phyloP scores from a whole-genome alignment of 805 yeast species.

The Cyberlindnera amylophila region DNA sequence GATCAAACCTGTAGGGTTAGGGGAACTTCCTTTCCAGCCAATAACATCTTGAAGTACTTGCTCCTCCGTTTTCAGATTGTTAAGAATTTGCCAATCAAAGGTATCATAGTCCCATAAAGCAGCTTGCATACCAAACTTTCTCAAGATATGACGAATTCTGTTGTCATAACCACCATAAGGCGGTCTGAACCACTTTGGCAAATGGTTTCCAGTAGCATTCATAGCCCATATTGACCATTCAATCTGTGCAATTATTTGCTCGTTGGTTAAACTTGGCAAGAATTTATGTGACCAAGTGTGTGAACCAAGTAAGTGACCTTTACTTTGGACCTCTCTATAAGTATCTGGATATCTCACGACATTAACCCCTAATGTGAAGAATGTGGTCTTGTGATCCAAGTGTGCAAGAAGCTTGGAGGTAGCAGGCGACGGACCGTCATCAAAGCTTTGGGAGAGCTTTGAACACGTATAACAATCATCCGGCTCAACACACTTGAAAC shows the following conservation, averaged over 20 bases:
- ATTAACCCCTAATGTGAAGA: slow-evolving; percentile 82
- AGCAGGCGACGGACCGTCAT: slow-evolving; percentile 85
- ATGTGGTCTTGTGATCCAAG: slow-evolving; percentile 61
- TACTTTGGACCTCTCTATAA: slow-evolving; percentile 48
- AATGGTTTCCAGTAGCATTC: slow-evolving; percentile 85
- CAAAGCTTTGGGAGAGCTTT: slow-evolving; percentile 80
- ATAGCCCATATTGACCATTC: slow-evolving; percentile 98
- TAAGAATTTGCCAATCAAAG: slow-evolving; percentile 79
- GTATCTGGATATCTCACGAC: slow-evolving; percentile 74
- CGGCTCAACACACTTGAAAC: slow-evolving; percentile 67
- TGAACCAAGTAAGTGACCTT: slow-evolving; percentile 78
- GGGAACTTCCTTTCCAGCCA: slow-evolving; percentile 41
- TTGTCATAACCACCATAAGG: slow-evolving; percentile 96
- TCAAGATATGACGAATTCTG: slow-evolving; percentile 71
- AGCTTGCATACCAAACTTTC: slow-evolving; percentile 82
- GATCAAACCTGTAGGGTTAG: slow-evolving; percentile 54
- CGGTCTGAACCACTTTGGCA: slow-evolving; percentile 93
- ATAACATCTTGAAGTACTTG: slow-evolving; percentile 54
- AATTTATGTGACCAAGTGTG: slow-evolving; percentile 94
- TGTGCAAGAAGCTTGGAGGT: slow-evolving; percentile 57
- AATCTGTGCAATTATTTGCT: slow-evolving; percentile 80
- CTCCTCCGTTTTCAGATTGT: slow-evolving; percentile 45
- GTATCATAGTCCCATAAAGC: slow-evolving; percentile 92
- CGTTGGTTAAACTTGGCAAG: slow-evolving; percentile 73
- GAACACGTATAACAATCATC: slow-evolving; percentile 80